Evolutionary conservation across 139 green algal species (phyloP).

Genomic region (Haematococcus sp.): DNA sequence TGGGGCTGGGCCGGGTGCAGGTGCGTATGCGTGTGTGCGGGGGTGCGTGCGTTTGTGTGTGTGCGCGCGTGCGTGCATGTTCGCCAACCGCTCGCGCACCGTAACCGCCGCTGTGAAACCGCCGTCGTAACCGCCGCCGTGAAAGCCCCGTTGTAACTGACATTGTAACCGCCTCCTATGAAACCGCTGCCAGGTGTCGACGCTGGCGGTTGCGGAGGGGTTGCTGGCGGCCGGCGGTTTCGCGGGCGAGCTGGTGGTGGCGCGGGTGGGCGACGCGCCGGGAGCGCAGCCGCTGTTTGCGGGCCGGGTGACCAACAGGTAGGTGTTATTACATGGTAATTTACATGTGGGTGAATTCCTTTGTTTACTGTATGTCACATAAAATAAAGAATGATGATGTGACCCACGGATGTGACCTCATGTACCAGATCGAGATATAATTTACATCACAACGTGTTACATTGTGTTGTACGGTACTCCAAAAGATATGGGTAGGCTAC

Average conservation of each 20-base stretch:
- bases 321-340: not conserved
- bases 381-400: too few species aligned
- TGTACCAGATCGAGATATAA: not conserved
- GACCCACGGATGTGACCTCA: too few species aligned
- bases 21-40: constrained; percentile 7
- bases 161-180: too few species aligned
- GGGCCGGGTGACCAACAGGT: constrained; percentile 7
- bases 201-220: constrained; percentile 62
- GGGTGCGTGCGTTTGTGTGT: not conserved
- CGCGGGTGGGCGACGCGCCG: constrained; percentile 20
- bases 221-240: constrained; percentile 84
- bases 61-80: not conserved
- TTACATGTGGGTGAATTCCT: too few species aligned
- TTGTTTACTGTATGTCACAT: too few species aligned
- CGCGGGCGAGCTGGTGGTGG: constrained; percentile 78
- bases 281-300: not conserved
- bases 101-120: too few species aligned
- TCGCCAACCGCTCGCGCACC: too few species aligned
- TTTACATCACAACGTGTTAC: too few species aligned
- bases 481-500: too few species aligned
- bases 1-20: constrained; percentile 22
- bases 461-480: too few species aligned
- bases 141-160: too few species aligned
- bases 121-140: too few species aligned
- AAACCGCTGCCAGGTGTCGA: constrained; percentile 76